Percentiles rank a stretch among this genome's conserved stretches.
Conservation (phyloP, 2,329 filamentous ascomycete species). For the Daldinia sp. region DNA sequence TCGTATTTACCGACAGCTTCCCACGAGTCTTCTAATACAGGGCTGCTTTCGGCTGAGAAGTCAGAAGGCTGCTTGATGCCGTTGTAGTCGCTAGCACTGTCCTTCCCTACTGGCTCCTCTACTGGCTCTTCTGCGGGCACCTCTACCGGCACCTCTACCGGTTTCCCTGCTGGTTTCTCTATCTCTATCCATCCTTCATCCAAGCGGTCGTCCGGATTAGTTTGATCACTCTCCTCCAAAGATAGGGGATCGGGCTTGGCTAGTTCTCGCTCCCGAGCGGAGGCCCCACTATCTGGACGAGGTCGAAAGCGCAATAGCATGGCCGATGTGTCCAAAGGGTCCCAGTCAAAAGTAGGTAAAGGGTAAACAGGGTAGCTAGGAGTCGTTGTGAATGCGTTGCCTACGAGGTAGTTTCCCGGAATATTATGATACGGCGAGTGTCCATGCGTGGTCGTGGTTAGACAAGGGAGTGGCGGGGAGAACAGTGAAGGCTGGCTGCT, state of each 20-base stretch:
- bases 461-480: constrained; percentile 18
- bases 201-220: background rate
- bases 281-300: constrained; percentile 1
- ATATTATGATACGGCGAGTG: constrained; percentile 9
- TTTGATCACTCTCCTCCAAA: background rate
- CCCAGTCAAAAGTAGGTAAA: constrained; percentile 1
- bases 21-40: background rate
- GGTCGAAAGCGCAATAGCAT: constrained; percentile 16
- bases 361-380: constrained; percentile 4
- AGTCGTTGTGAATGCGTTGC: constrained; percentile 18
- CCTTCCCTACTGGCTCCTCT: background rate
- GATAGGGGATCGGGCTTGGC: background rate
- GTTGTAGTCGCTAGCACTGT: background rate
- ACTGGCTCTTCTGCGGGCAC: background rate
- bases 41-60: background rate
- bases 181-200: constrained; percentile 10
- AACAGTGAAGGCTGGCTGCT: constrained; percentile 17
- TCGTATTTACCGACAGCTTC: constrained; percentile 1
- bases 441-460: constrained; percentile 8
- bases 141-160: no score
- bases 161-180: background rate
- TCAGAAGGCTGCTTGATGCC: background rate
- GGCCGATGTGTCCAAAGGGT: constrained; percentile 6
- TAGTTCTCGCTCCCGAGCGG: background rate
- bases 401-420: constrained; percentile 1